phyloP scores from a whole-genome alignment of 2,329 filamentous ascomycete species.

The Geosmithia morbida region DNA sequence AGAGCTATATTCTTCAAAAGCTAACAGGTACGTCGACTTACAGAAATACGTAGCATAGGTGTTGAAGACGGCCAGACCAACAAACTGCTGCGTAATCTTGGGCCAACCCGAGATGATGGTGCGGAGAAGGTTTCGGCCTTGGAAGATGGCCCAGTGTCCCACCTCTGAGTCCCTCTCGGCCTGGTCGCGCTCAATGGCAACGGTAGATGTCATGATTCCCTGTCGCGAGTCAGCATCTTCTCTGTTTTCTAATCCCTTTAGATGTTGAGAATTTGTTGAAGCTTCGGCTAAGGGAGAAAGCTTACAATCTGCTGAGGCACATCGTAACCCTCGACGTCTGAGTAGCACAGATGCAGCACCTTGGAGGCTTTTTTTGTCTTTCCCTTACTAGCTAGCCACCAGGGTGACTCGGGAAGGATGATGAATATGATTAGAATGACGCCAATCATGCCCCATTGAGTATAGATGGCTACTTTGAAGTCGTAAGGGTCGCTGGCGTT shows the following conservation, averaged over 20 bases:
- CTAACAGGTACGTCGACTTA: slow-evolving; percentile 6
- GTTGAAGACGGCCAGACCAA: slow-evolving; percentile 21
- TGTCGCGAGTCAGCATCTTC: slow-evolving; percentile 6
- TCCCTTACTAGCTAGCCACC: slow-evolving; percentile 19
- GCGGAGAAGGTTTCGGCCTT: slow-evolving; percentile 19
- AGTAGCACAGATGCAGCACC: slow-evolving; percentile 12
- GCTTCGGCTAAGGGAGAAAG: not conserved
- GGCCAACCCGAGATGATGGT: slow-evolving; percentile 22
- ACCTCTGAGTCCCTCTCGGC: slow-evolving; percentile 14
- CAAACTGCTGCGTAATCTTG: slow-evolving; percentile 22
- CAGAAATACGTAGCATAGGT: slow-evolving; percentile 24
- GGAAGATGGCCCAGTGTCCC: slow-evolving; percentile 17
- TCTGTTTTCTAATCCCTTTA: not conserved
- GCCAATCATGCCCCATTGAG: slow-evolving; percentile 27
- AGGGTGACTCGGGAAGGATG: slow-evolving; percentile 21
- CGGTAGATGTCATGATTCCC: slow-evolving; percentile 16
- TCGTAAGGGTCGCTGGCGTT: slow-evolving; percentile 14
- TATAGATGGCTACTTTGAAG: slow-evolving; percentile 22
- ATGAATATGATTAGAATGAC: slow-evolving; percentile 18
- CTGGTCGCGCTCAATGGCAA: slow-evolving; percentile 14
- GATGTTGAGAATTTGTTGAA: not conserved
- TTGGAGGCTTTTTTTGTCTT: slow-evolving; percentile 15
- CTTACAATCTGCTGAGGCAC: slow-evolving; percentile 16
- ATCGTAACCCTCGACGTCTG: slow-evolving; percentile 14
- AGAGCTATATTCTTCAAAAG: no score